Conservation (phyloP, 257 asterid species). For the Mitragyna speciosa region DNA sequence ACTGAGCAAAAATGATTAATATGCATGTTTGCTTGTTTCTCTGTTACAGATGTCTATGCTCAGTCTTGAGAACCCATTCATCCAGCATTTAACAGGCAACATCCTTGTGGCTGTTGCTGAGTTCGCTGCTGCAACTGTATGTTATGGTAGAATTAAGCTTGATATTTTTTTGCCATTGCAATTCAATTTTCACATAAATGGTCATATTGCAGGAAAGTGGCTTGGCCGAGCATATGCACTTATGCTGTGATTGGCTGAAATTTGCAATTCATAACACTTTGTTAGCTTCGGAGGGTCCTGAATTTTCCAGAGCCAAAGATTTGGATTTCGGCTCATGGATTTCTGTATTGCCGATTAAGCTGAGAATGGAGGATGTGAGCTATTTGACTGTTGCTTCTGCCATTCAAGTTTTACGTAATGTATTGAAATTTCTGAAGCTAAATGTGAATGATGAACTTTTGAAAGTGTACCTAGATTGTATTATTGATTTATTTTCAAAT, state of each 20-base stretch:
- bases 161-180: conserved; percentile 1
- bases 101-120: conserved; percentile 62
- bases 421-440: conserved; percentile 58
- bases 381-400: conserved; percentile 52
- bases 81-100: conserved; percentile 62
- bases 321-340: conserved; percentile 28
- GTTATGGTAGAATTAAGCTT: conserved; percentile 22
- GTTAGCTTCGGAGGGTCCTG: conserved; percentile 27
- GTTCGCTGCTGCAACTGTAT: conserved; percentile 58
- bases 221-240: conserved; percentile 56
- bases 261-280: conserved; percentile 35
- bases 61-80: conserved; percentile 44
- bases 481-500: conserved; percentile 42
- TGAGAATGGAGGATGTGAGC: conserved; percentile 41
- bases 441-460: conserved; percentile 38
- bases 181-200: conserved; percentile 9
- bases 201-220: conserved; percentile 53
- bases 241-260: conserved; percentile 59
- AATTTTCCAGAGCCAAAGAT: conserved; percentile 25
- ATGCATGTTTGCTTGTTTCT: not conserved
- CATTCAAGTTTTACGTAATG: conserved; percentile 52
- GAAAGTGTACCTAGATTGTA: conserved; percentile 43
- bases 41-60: conserved; percentile 64
- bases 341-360: conserved; percentile 33
- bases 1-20: not conserved